Percentiles rank a stretch among this genome's conserved stretches.
These are phyloP conservation scores for Millerozyma miso DNA, from an alignment of 805 yeast species.

Conservation along the genomic window DNA sequence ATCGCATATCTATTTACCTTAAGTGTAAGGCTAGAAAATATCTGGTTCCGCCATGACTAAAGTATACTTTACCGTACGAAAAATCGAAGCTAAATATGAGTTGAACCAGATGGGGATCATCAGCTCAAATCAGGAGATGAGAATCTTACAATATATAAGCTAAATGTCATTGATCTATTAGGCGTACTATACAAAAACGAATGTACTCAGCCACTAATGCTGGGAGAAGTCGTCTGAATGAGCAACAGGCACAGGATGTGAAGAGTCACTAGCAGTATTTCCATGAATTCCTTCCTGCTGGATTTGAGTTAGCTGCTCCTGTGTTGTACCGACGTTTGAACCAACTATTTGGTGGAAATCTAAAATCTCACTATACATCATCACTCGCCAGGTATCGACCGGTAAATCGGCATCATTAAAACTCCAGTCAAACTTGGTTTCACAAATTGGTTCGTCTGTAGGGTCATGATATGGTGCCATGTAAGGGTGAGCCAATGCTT, in stretches of 20 bases:
- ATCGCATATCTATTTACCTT: no score
- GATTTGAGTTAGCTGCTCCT: slow-evolving; percentile 20
- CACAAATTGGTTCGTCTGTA: slow-evolving; percentile 93
- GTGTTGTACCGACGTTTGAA: slow-evolving; percentile 13
- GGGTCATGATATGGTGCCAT: slow-evolving; percentile 96
- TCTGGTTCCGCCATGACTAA: no score
- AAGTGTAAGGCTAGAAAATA: no score
- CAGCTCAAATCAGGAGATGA: neutral
- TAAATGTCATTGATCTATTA: neutral
- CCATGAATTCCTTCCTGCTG: slow-evolving; percentile 26
- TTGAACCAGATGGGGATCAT: no score
- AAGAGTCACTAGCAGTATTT: slow-evolving; percentile 9
- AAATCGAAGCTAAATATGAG: no score
- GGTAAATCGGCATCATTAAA: slow-evolving; percentile 97
- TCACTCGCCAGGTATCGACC: slow-evolving; percentile 96
- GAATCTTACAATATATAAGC: neutral
- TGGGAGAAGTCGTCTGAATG: neutral
- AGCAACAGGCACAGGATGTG: neutral
- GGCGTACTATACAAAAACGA: neutral
- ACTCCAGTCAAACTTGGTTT: slow-evolving; percentile 93
- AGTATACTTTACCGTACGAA: no score
- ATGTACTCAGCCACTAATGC: neutral
- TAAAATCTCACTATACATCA: slow-evolving; percentile 97
- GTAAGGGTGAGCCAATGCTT: slow-evolving; percentile 86
- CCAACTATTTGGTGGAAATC: slow-evolving; percentile 91